Conservation (phyloP, 1,284 basidiomycete species). For the Cutaneotrichosporon mucoides region DNA sequence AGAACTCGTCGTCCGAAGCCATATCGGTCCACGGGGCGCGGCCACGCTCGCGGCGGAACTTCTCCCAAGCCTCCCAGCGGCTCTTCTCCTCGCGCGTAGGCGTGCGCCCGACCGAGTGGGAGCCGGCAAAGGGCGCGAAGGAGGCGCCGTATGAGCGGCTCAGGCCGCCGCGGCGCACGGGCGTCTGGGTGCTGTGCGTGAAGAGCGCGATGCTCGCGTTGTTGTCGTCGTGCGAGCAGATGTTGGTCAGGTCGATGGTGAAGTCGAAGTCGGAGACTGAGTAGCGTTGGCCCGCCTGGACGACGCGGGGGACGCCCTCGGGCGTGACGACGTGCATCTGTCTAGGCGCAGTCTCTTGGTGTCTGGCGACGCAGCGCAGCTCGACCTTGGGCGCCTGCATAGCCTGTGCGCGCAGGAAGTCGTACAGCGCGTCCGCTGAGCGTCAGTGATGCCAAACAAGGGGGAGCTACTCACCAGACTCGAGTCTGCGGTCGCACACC, state of each 20-base stretch:
- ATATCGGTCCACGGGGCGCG: slow-evolving; percentile 12
- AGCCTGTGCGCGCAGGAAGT: slow-evolving; percentile 33
- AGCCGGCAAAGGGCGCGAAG: neutral
- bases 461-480: slow-evolving; percentile 24
- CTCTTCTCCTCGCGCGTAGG: neutral
- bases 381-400: slow-evolving; percentile 25
- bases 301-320: slow-evolving; percentile 17
- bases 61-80: slow-evolving; percentile 8
- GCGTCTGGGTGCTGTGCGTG: slow-evolving; percentile 12
- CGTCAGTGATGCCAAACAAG: neutral
- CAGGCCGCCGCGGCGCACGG: slow-evolving; percentile 19
- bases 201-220: slow-evolving; percentile 29
- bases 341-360: slow-evolving; percentile 23
- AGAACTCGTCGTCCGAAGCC: slow-evolving; percentile 14
- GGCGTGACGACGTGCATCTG: slow-evolving; percentile 20
- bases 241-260: slow-evolving; percentile 32
- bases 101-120: neutral
- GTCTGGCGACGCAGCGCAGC: slow-evolving; percentile 24
- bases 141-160: neutral
- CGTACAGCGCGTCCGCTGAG: slow-evolving; percentile 34
- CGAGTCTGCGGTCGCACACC: slow-evolving; percentile 25
- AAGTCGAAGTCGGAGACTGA: slow-evolving; percentile 42
- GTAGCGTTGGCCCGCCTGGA: slow-evolving; percentile 27
- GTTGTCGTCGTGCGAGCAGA: slow-evolving; percentile 31
- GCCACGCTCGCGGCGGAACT: slow-evolving; percentile 6